Evolutionary conservation across 2,329 filamentous ascomycete species (phyloP).

Genomic region (Trichoderma asperellum): DNA sequence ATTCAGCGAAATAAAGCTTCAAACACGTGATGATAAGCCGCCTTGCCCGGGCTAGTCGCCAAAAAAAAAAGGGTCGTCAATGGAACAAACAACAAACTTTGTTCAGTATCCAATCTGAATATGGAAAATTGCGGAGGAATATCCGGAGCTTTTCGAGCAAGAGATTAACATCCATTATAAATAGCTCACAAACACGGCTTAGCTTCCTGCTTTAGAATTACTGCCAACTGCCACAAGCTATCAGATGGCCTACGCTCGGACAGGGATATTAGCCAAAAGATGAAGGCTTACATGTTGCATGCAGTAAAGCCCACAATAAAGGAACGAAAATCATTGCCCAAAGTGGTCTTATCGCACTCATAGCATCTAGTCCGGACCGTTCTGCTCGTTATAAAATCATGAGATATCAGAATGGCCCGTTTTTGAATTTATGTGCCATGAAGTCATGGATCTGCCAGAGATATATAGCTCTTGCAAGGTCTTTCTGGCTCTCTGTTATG

Average conservation of each 20-base stretch:
- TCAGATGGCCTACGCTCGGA: background rate
- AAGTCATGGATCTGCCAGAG: background rate
- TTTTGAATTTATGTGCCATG: background rate
- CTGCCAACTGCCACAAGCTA: background rate
- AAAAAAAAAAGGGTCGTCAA: background rate
- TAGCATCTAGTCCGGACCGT: background rate
- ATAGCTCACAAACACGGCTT: background rate
- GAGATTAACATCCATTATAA: background rate
- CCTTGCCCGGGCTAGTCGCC: background rate
- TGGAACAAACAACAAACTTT: background rate
- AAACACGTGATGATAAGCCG: slow-evolving; percentile 26
- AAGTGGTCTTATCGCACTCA: background rate
- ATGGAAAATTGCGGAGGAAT: background rate
- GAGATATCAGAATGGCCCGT: background rate
- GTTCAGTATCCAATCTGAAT: background rate
- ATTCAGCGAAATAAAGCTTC: slow-evolving; percentile 3
- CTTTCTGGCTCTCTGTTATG: background rate
- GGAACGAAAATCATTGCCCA: slow-evolving; percentile 2
- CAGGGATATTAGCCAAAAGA: background rate
- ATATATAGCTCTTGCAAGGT: background rate
- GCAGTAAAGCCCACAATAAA: slow-evolving; percentile 18
- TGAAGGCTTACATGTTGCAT: slow-evolving; percentile 17
- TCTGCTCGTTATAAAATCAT: background rate
- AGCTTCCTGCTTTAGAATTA: background rate
- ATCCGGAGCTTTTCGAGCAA: background rate